Conservation (phyloP, 768 basidiomycete species). For the Lactarius psammicola region DNA sequence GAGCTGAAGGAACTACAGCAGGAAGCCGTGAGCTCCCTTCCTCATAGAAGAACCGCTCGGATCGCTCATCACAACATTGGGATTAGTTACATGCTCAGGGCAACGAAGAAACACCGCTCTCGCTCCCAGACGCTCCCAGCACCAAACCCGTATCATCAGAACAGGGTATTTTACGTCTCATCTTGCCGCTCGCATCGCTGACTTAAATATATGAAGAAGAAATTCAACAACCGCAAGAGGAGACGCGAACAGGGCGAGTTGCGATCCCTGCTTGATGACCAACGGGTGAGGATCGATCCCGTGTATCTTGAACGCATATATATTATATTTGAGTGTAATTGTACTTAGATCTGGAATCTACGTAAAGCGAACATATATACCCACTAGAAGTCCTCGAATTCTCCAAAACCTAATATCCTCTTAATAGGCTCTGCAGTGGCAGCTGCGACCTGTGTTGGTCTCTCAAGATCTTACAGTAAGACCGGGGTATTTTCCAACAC, state of each 20-base stretch:
- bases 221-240: conserved; percentile 2
- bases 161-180: conserved; percentile 36
- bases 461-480: too few relatives aligned
- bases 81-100: conserved; percentile 15
- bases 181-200: not conserved
- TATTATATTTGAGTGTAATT: conserved; percentile 23
- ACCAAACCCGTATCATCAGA: conserved; percentile 40
- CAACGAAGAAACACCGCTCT: conserved; percentile 34
- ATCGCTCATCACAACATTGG: conserved; percentile 35
- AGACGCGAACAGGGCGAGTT: conserved; percentile 31
- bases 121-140: conserved; percentile 57
- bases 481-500: conserved; percentile 80
- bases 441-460: conserved; percentile 27
- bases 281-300: not conserved
- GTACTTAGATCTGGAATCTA: conserved; percentile 10
- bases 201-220: conserved; percentile 12
- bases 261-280: conserved; percentile 33
- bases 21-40: conserved; percentile 48
- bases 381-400: conserved; percentile 76
- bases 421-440: conserved; percentile 59
- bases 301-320: conserved; percentile 17
- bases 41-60: not conserved
- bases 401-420: conserved; percentile 84
- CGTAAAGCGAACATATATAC: not conserved
- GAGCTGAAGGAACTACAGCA: conserved; percentile 73